Evolutionary conservation across 2,329 filamentous ascomycete genomes (phyloP), one percentile per base, ranked within the genome.

Genomic region (Pseudopyricularia cyperi): DNA sequence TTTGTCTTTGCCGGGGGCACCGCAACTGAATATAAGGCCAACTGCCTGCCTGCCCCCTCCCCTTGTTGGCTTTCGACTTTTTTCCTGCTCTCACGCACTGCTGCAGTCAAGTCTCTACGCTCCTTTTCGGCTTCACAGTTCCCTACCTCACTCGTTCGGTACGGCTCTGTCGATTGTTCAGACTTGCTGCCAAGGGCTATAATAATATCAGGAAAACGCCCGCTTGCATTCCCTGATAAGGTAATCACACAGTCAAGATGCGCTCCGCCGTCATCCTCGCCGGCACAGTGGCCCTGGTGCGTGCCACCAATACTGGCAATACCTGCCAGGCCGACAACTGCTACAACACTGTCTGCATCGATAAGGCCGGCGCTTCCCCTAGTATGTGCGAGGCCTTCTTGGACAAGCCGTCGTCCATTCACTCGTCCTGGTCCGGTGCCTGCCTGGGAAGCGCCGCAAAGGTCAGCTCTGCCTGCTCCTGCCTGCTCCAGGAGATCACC

Each of bases 391-490:
- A 35, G 19, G 26, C 12, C 17, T 49, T 49, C 46, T 50, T 54
- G 19, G 46, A 30, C 6, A 52, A 44, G 11, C 32, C 32, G 17
- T 49, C 35, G n/a, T 46, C 42, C n/a, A 7, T 34, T 6, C 42
- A 26, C 28, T 26, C 50, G 15, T 49, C 52, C 19, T 50, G 46
- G 14, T 32, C 30, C 12, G 14, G 49, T 14, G 46, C 47, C 57
- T 62, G 60, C 53, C 54, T 52, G 12, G 51, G 50, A 26, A 42
- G 55, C 39, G 54, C 58, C 46, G 19, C 44, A 32, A 53, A 52
- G 8, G 57, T 62, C 32, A 60, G 58, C 58, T 61, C 60, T 7
- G 61, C 59, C 50, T 62, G 61, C 58, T 61, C 61, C 32, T 62
- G 61, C 56, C 56, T 62, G 55, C 59, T 58, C 30, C 60, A 60